phyloP scores from a whole-genome alignment of 1,284 basidiomycete genomes.

The Apiotrichum gracile region DNA sequence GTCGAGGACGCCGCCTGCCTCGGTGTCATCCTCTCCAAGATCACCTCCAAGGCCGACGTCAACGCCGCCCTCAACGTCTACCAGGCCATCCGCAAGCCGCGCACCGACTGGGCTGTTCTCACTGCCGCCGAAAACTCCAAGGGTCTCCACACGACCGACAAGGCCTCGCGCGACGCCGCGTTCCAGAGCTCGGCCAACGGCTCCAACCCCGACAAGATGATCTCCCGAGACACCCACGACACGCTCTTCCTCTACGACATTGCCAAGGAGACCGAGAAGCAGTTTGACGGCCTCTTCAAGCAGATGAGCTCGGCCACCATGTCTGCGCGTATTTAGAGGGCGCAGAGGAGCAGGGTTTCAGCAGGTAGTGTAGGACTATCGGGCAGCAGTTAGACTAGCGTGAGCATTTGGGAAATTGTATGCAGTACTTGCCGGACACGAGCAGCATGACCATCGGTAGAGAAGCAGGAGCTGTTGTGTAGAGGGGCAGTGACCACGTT shows the following conservation, averaged over 20 bases:
- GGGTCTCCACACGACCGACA: constrained; percentile 37
- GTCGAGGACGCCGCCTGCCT: constrained; percentile 44
- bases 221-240: constrained; percentile 23
- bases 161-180: constrained; percentile 23
- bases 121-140: constrained; percentile 43
- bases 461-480: too few species aligned
- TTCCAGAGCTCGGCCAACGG: constrained; percentile 24
- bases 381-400: too few species aligned
- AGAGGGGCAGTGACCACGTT: too few species aligned
- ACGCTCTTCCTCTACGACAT: constrained; percentile 27
- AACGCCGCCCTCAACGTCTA: constrained; percentile 36
- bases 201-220: constrained; percentile 51
- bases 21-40: constrained; percentile 39
- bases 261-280: constrained; percentile 21
- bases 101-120: constrained; percentile 43
- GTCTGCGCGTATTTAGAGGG: neutral
- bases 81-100: constrained; percentile 42
- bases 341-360: neutral
- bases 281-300: constrained; percentile 17
- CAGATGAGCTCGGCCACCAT: neutral
- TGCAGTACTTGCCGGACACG: too few species aligned
- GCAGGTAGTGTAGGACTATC: neutral
- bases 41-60: constrained; percentile 38
- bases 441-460: too few species aligned
- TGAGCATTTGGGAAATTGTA: too few species aligned